Base-by-base conservation (phyloP, 2,329 filamentous ascomycete species). In the Sordariomycetes sp. region DNA sequence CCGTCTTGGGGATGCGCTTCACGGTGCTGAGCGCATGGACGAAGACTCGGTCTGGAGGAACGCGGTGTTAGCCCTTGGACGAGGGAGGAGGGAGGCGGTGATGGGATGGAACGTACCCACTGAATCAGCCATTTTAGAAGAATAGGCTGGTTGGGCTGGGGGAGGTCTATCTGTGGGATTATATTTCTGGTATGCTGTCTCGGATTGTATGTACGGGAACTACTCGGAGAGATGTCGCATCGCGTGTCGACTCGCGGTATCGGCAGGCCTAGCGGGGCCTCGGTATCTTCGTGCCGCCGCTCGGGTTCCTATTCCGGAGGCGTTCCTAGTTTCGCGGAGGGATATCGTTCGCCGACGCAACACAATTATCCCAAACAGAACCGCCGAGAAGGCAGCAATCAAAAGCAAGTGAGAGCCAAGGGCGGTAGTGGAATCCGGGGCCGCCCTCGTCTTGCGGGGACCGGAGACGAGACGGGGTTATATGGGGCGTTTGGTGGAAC, bases 21-120 rank as follows among this genome's bases (percentile, higher is more conserved):
- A 99, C 92, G 25, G 94, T 97, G 74, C 96, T 96, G 72, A 99
- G 87, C 62, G 94, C 94, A 82, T 99, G 92, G 70, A 95, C 92
- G 72, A 99, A 99, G 68, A 99, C 94, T 73, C 94, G 87, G 76
- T 99, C 94, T 97, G 65, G 51, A 36, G 32, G n/a, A 32, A 13
- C 28, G 28, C 24, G 4, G 45, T 17, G 45, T 32, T 39, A 52
- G 53, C 53, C 7, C 10, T 12, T 15, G 22, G 22, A 25, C 2
- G 25, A n/a, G 57, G 36, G 10, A 34, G 54, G 57, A 34, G 45
- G 51, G 3, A 15, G 10, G 42, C n/a, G 42, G 42, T 8, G 42
- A 20, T 15, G 24, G 55, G 62, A 59, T 59, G 57, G 58, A 45
- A 66, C 69, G 55, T 58, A 70, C 69, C 69, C 50, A 71, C 69